These are phyloP conservation scores for Trypanosoma melophagium DNA, from an alignment of 208 protist species.

Conservation along the genomic window DNA sequence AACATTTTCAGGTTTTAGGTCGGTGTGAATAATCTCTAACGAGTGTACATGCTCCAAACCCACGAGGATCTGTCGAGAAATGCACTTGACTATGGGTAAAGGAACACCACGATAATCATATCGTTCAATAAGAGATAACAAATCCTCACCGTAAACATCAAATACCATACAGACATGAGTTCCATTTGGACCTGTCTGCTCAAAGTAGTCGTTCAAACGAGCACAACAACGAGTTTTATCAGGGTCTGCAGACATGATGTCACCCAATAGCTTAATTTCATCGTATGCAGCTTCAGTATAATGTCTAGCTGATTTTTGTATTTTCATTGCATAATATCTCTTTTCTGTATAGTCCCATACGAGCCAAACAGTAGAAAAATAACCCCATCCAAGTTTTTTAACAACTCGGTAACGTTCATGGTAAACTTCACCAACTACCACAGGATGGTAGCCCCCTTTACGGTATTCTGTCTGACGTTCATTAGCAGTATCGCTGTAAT, in stretches of 20 bases:
- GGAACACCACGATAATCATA: conserved; percentile 96
- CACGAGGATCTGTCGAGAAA: conserved; percentile 87
- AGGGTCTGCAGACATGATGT: conserved; percentile 82
- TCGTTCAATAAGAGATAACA: conserved; percentile 95
- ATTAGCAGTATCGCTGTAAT: conserved; percentile 88
- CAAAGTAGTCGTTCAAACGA: conserved; percentile 88
- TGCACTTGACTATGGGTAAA: conserved; percentile 92
- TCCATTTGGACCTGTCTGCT: conserved; percentile 85
- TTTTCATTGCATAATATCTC: conserved; percentile 83
- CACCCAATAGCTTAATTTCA: conserved; percentile 75
- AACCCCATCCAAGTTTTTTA: conserved; percentile 98
- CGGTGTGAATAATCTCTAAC: conserved; percentile 96
- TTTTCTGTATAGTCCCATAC: conserved; percentile 95
- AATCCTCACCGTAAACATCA: conserved; percentile 95
- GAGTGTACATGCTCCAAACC: conserved; percentile 94
- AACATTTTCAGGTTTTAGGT: conserved; percentile 97
- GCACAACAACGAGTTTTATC: conserved; percentile 70
- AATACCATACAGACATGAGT: conserved; percentile 97
- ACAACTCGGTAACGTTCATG: conserved; percentile 93
- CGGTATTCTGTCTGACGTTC: conserved; percentile 84
- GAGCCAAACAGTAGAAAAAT: conserved; percentile 99
- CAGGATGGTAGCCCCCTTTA: conserved; percentile 96
- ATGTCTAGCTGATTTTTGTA: conserved; percentile 76
- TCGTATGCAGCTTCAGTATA: conserved; percentile 84
- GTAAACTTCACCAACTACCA: conserved; percentile 93